Evolutionary conservation across 805 yeast species (phyloP).

Genomic region (Teunomyces cretensis): DNA sequence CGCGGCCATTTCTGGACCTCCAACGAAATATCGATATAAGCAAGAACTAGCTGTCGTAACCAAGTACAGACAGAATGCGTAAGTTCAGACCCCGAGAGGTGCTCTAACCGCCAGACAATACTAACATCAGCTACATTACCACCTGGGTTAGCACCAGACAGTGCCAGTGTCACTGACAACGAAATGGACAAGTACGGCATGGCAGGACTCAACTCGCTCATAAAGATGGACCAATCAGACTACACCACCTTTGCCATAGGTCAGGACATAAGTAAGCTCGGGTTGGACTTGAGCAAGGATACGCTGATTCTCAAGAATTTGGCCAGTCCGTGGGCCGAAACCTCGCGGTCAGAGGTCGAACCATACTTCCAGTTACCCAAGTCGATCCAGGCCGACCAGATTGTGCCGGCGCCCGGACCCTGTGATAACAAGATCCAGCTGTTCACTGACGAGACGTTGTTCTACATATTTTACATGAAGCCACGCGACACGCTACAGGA

Average conservation of each 20-base stretch:
- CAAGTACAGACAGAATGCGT: background rate
- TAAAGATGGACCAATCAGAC: slow-evolving; percentile 63
- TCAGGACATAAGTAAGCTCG: slow-evolving; percentile 66
- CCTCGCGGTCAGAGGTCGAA: slow-evolving; percentile 85
- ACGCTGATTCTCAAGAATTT: slow-evolving; percentile 60
- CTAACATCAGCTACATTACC: slow-evolving; percentile 24
- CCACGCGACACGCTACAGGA: slow-evolving; percentile 94
- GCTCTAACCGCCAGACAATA: background rate
- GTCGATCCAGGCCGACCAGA: slow-evolving; percentile 29
- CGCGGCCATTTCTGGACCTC: background rate
- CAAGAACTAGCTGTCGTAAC: no score
- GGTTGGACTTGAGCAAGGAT: slow-evolving; percentile 54
- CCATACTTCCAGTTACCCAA: slow-evolving; percentile 73
- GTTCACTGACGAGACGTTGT: slow-evolving; percentile 88
- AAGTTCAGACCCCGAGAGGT: background rate
- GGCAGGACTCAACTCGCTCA: slow-evolving; percentile 57
- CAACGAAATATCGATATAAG: background rate
- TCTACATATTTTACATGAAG: slow-evolving; percentile 89
- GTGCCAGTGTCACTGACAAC: slow-evolving; percentile 11
- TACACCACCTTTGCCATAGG: slow-evolving; percentile 71
- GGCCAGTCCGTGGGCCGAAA: slow-evolving; percentile 94
- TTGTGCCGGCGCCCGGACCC: slow-evolving; percentile 41
- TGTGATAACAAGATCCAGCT: slow-evolving; percentile 52
- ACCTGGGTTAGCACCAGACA: slow-evolving; percentile 1
- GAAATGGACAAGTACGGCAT: slow-evolving; percentile 69